Base-by-base conservation (phyloP, 2,329 filamentous ascomycete species). In the Beauveria pseudobassiana region DNA sequence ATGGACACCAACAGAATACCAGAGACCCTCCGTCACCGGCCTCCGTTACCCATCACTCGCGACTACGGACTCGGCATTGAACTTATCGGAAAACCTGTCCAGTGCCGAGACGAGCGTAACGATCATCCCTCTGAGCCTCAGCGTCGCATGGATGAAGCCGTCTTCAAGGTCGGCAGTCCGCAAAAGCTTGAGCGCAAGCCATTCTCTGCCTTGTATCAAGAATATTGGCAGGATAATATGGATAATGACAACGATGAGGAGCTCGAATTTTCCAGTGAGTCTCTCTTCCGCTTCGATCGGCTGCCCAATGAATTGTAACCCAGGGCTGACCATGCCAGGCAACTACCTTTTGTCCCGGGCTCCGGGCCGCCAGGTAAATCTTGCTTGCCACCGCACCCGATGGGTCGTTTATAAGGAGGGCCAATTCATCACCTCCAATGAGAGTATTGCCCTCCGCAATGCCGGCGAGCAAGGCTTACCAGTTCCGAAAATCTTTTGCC, bases 391-490 rank as follows among this genome's bases (percentile, higher is more conserved):
- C 28, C 49, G 58, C 40, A 61, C 26, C 1, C 38, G 58, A 38
- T 61, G 58, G 58, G 58, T 61, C 42, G 40, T 61, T 20, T 61
- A 61, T 38, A 62, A 62, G 28, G 52, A 51, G n/a, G 60, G 60
- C 14, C 30, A 38, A 3, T 50, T 34, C 34, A 52, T 62, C 9
- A 46, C 60, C 3, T 48, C 53, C 26, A 62, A 62, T 26, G 60
- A 62, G 28, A 34, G 20, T 24, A 34, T 57, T 12, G 60, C 60
- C 24, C 46, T 62, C 18, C 60, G 24, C 30, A 45, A 51, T 46
- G 60, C 60, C 20, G 46, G 38, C 12, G 26, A 38, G 16, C 52
- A 57, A 9, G 60, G 60, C 20, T 26, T 62, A 3, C 60, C 60
- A 2, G 60, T 62, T 12, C 60, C 60, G 3, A 34, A 48, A 20